phyloP scores from a whole-genome alignment of 495 filamentous ascomycete genomes.

The Amniculicola lignicola region DNA sequence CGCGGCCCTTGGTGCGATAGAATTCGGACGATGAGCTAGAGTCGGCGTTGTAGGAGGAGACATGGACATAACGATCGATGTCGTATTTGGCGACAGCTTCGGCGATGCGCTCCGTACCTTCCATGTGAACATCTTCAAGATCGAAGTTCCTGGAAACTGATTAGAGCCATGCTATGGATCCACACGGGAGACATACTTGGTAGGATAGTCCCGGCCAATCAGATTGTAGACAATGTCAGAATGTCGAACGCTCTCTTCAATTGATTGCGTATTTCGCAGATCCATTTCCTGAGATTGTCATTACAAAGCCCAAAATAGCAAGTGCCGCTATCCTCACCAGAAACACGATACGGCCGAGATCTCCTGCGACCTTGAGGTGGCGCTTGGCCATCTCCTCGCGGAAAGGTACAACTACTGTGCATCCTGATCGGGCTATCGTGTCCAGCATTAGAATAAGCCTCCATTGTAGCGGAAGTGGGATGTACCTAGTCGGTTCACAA shows the following conservation, averaged over 20 bases:
- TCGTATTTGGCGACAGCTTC: slow-evolving; percentile 98
- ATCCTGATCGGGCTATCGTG: slow-evolving; percentile 74
- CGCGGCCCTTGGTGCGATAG: slow-evolving; percentile 81
- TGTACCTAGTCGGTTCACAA: slow-evolving; percentile 92
- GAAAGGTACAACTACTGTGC: slow-evolving; percentile 88
- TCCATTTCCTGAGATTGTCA: slow-evolving; percentile 71
- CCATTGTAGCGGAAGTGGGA: neutral
- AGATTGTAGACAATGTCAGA: slow-evolving; percentile 98
- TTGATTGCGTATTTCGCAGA: slow-evolving; percentile 88
- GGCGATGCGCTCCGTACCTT: slow-evolving; percentile 90
- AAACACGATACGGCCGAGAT: slow-evolving; percentile 85
- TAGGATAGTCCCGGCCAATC: slow-evolving; percentile 87
- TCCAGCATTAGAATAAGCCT: slow-evolving; percentile 10
- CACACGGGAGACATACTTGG: slow-evolving; percentile 63
- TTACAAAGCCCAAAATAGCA: neutral
- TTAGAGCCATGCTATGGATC: slow-evolving; percentile 6
- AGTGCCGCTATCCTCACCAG: slow-evolving; percentile 52
- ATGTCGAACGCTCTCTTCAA: slow-evolving; percentile 94
- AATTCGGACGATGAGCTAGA: slow-evolving; percentile 77
- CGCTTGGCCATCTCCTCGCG: slow-evolving; percentile 97
- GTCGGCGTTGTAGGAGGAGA: slow-evolving; percentile 91
- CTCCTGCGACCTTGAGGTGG: slow-evolving; percentile 90
- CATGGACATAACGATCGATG: slow-evolving; percentile 92
- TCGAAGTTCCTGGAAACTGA: slow-evolving; percentile 76
- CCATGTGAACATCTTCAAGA: slow-evolving; percentile 87